Evolutionary conservation across 202 grass and related monocot species (phyloP).

Genomic region (Dendrocalamus latiflorus): DNA sequence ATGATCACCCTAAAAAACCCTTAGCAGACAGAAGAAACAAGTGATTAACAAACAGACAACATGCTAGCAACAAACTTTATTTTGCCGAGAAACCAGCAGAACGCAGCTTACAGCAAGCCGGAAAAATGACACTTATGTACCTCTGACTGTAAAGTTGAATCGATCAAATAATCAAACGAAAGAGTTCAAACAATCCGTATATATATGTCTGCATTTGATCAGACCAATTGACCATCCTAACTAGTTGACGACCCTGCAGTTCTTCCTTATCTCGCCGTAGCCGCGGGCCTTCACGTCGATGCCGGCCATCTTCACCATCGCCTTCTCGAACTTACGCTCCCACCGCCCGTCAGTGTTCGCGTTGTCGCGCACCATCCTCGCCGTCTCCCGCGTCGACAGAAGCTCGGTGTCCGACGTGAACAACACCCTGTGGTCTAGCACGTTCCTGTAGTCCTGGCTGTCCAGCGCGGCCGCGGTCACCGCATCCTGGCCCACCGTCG

Average conservation of each 20-base stretch:
- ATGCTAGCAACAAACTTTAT: no score
- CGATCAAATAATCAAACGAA: no score
- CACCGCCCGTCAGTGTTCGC: slow-evolving; percentile 12
- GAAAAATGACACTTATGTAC: no score
- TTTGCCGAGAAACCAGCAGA: no score
- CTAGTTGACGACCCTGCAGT: slow-evolving; percentile 29
- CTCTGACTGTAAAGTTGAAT: no score
- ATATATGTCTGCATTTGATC: not conserved
- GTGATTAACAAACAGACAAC: no score
- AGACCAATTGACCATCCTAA: not conserved
- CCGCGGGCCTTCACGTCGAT: slow-evolving; percentile 17
- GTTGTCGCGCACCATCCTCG: not conserved
- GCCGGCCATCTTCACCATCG: slow-evolving; percentile 36
- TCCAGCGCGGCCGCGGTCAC: slow-evolving; percentile 9
- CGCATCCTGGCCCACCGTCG: not conserved
- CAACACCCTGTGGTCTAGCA: slow-evolving; percentile 3
- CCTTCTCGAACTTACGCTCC: slow-evolving; percentile 25
- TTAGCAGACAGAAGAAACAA: no score
- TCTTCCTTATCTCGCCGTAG: slow-evolving; percentile 20
- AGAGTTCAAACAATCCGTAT: not conserved
- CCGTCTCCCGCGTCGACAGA: not conserved
- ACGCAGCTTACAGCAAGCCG: no score
- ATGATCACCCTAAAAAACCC: no score
- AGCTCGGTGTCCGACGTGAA: slow-evolving; percentile 41
- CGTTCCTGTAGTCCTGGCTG: slow-evolving; percentile 36